Conservation (phyloP, 768 basidiomycete species). For the Flagelloscypha sp. region DNA sequence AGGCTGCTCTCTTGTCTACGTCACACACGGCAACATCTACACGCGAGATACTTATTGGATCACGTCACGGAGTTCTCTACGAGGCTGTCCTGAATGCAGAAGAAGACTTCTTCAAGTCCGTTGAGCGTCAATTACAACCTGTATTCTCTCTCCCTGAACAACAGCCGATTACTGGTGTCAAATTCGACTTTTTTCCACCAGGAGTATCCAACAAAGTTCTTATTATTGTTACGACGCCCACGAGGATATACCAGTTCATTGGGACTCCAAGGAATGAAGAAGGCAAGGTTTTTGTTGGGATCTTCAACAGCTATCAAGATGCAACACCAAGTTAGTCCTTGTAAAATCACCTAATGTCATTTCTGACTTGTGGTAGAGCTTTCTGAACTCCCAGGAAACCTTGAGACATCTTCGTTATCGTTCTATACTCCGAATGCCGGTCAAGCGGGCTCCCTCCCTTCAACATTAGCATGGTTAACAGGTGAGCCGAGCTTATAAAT, state of each 20-base stretch:
- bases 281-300: conserved; percentile 53
- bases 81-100: conserved; percentile 86
- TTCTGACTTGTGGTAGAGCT: conserved; percentile 53
- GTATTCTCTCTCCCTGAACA: conserved; percentile 75
- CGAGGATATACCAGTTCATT: conserved; percentile 85
- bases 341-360: conserved; percentile 2
- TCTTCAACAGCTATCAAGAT: conserved; percentile 72
- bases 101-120: conserved; percentile 87
- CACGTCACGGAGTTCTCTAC: conserved; percentile 76
- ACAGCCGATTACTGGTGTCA: conserved; percentile 77
- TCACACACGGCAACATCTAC: conserved; percentile 69
- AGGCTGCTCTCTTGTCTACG: conserved; percentile 51
- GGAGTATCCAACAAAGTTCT: conserved; percentile 54
- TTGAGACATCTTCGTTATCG: conserved; percentile 70
- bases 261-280: conserved; percentile 69
- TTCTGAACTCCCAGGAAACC: conserved; percentile 78
- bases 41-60: conserved; percentile 80
- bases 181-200: conserved; percentile 68
- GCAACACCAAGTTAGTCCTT: conserved; percentile 59
- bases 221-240: conserved; percentile 76
- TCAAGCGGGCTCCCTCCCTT: conserved; percentile 62
- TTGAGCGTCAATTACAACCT: conserved; percentile 67
- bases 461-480: conserved; percentile 84
- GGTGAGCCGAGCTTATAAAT: conserved; percentile 23
- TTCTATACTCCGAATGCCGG: conserved; percentile 68